These are phyloP conservation scores for Cyberlindnera suaveolens DNA, from an alignment of 805 yeast genomes.

Conservation along the genomic window DNA sequence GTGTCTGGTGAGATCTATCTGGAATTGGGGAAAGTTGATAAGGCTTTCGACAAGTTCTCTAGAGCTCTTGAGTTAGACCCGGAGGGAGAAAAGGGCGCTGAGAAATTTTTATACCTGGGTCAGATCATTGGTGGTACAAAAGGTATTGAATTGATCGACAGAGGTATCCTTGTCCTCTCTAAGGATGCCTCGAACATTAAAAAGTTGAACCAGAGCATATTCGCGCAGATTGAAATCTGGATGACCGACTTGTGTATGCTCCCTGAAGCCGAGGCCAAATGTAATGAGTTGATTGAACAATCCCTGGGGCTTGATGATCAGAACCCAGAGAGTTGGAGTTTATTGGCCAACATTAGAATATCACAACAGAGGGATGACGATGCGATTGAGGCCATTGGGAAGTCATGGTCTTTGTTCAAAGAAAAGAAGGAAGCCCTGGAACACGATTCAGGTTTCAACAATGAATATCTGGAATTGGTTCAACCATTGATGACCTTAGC, in stretches of 20 bases:
- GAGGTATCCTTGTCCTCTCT: constrained; percentile 54
- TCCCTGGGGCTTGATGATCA: constrained; percentile 53
- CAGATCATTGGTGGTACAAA: constrained; percentile 81
- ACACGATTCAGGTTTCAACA: constrained; percentile 24
- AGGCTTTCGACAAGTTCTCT: constrained; percentile 59
- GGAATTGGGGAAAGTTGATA: constrained; percentile 75
- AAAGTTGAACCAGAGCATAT: constrained; percentile 69
- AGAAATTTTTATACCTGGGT: constrained; percentile 84
- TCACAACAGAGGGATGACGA: constrained; percentile 76
- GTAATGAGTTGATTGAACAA: constrained; percentile 63
- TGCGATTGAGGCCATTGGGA: constrained; percentile 59
- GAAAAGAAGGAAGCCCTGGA: constrained; percentile 44
- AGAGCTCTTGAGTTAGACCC: constrained; percentile 67
- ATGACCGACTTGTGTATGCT: constrained; percentile 98
- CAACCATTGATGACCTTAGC: constrained; percentile 71
- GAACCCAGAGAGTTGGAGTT: constrained; percentile 71
- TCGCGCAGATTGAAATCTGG: constrained; percentile 90
- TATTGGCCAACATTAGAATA: constrained; percentile 80
- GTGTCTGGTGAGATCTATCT: constrained; percentile 69
- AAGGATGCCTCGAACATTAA: constrained; percentile 30
- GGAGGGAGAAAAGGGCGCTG: constrained; percentile 57
- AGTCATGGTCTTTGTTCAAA: constrained; percentile 69
- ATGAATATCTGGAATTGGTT: constrained; percentile 57
- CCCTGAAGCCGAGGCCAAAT: constrained; percentile 73
- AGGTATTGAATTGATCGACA: constrained; percentile 57